Conservation (phyloP, 2,329 filamentous ascomycete genomes). For the Colletotrichum tanaceti region DNA sequence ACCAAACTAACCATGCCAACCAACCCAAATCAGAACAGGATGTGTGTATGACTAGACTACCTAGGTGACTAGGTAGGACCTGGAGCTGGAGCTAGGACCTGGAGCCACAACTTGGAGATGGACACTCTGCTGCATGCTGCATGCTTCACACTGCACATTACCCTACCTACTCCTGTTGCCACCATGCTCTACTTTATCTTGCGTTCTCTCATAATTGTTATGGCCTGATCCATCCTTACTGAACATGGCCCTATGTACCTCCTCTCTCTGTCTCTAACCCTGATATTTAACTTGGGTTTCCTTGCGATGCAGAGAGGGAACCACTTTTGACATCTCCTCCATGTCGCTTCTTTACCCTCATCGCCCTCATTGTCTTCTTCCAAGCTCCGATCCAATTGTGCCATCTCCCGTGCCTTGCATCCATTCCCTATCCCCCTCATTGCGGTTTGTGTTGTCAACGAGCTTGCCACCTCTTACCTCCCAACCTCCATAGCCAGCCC, state of each 20-base stretch:
- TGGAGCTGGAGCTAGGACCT: constrained; percentile 12
- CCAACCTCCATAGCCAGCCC: constrained; percentile 4
- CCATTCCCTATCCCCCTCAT: not conserved
- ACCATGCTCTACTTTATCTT: not conserved
- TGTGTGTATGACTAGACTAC: constrained; percentile 2
- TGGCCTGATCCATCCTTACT: constrained; percentile 16
- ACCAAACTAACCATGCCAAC: constrained; percentile 7
- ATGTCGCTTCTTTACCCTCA: constrained; percentile 7
- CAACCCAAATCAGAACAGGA: not conserved
- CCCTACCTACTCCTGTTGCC: constrained; percentile 10
- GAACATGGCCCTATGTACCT: constrained; percentile 2
- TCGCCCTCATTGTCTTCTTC: constrained; percentile 4
- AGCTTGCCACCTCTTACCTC: constrained; percentile 29
- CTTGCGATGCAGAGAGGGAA: not conserved
- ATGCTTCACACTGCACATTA: constrained; percentile 6
- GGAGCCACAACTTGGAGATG: constrained; percentile 3
- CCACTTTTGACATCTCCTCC: constrained; percentile 12
- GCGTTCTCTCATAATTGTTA: not conserved
- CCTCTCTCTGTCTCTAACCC: not conserved
- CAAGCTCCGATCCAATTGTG: not conserved
- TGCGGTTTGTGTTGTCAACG: constrained; percentile 23
- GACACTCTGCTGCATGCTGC: constrained; percentile 9
- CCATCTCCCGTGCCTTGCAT: constrained; percentile 14
- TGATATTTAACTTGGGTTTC: not conserved
- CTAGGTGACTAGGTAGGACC: too few species aligned